phyloP scores from a whole-genome alignment of 176 grass and related monocot species.

The Aegilops longissima region DNA sequence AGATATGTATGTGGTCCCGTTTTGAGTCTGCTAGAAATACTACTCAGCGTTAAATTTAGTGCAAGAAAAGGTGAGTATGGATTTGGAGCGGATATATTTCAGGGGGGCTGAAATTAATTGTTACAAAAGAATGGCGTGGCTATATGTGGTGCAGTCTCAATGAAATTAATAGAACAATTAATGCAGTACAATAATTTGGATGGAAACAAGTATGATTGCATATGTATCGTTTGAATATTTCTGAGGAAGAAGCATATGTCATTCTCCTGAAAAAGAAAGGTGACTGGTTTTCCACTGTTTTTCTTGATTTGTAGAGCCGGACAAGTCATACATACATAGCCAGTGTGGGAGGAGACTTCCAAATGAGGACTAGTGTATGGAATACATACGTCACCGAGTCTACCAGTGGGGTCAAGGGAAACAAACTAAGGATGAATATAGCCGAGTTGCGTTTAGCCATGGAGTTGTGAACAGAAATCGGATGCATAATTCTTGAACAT shows the following conservation, averaged over 20 bases:
- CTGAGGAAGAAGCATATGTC: not conserved
- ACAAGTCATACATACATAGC: too few species aligned
- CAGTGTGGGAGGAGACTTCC: not conserved
- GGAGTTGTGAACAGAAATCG: too few species aligned
- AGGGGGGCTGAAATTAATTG: not conserved
- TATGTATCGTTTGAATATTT: not conserved
- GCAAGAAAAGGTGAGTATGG: too few species aligned
- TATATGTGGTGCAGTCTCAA: not conserved
- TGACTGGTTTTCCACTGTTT: not conserved
- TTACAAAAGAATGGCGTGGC: not conserved
- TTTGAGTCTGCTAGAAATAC: too few species aligned
- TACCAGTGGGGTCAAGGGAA: not conserved
- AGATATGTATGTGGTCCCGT: too few species aligned
- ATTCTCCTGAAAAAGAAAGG: not conserved
- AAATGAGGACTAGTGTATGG: not conserved
- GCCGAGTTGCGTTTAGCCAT: too few species aligned
- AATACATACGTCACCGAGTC: not conserved
- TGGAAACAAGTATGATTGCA: not conserved
- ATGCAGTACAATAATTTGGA: not conserved
- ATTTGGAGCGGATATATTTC: too few species aligned
- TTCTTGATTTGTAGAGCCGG: not conserved
- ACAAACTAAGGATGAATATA: not conserved
- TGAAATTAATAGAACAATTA: not conserved
- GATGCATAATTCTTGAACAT: too few species aligned
- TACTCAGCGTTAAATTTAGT: too few species aligned